A percentile compares a stretch with the other conserved stretches of the same genome.
phyloP scores from a whole-genome alignment of 192 early-diverging fungal genomes.

The Allomyces macrogynus region DNA sequence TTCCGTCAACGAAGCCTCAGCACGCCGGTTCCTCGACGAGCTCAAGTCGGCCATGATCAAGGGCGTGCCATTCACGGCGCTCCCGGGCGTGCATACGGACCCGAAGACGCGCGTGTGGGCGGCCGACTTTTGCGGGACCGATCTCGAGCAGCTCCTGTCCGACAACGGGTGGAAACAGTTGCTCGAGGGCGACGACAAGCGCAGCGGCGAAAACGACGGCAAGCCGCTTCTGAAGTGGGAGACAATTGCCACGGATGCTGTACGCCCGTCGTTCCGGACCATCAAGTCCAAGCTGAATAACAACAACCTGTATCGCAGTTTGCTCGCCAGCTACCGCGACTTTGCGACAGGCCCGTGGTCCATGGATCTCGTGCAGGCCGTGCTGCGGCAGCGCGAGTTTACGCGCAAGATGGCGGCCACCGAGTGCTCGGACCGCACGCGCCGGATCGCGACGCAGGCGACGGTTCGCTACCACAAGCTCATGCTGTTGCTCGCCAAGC shows the following conservation, averaged over 20 bases:
- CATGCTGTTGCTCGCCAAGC: constrained; percentile 17
- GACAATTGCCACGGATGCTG: constrained; percentile 3
- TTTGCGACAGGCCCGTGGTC: constrained; percentile 12
- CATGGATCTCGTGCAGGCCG: constrained; percentile 25
- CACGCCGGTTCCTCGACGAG: constrained; percentile 11
- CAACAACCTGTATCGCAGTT: constrained; percentile 4
- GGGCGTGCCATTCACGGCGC: constrained; percentile 1
- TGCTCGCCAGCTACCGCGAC: constrained; percentile 17
- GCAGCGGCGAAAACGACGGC: not conserved
- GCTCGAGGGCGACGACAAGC: not conserved
- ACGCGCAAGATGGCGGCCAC: constrained; percentile 22
- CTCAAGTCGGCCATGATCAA: not conserved
- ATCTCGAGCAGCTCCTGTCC: constrained; percentile 1
- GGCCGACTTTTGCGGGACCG: constrained; percentile 2
- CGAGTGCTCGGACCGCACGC: constrained; percentile 11
- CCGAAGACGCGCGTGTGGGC: not conserved
- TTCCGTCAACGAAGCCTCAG: constrained; percentile 8
- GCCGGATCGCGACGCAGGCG: constrained; percentile 9
- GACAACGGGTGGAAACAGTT: not conserved
- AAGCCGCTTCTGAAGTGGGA: constrained; percentile 2
- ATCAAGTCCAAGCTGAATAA: not conserved
- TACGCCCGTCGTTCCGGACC: not conserved
- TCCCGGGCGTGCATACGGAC: not conserved
- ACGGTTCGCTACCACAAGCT: constrained; percentile 23
- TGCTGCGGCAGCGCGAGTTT: constrained; percentile 26